Evolutionary conservation across 805 yeast genomes (phyloP).

Genomic region (Yarrowia deformans): DNA sequence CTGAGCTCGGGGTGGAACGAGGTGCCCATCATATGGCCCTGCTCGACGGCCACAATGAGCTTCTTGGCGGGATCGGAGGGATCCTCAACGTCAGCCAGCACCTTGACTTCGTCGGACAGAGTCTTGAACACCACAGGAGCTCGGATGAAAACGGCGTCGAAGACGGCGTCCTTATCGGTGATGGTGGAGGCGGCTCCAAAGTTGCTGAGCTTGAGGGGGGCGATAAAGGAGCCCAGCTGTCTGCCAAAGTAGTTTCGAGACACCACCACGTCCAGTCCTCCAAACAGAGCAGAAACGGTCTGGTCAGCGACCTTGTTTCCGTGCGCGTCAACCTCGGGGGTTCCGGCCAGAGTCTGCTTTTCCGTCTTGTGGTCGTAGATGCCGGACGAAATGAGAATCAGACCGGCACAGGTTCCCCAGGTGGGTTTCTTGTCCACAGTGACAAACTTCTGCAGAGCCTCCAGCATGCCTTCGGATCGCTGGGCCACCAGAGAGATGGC

Average conservation of each 20-base stretch:
- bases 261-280: conserved; percentile 70
- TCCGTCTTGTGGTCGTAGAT: conserved; percentile 38
- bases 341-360: conserved; percentile 58
- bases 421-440: conserved; percentile 59
- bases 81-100: conserved; percentile 42
- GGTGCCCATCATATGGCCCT: conserved; percentile 71
- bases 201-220: conserved; percentile 54
- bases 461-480: conserved; percentile 60
- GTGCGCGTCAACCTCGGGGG: conserved; percentile 48
- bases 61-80: conserved; percentile 44
- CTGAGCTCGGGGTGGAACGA: conserved; percentile 83
- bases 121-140: conserved; percentile 70
- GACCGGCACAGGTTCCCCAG: conserved; percentile 91
- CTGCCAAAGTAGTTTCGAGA: conserved; percentile 81
- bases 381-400: conserved; percentile 63
- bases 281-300: conserved; percentile 59
- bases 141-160: conserved; percentile 66
- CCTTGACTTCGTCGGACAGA: conserved; percentile 38
- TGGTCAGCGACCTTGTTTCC: conserved; percentile 37
- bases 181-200: conserved; percentile 48
- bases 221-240: conserved; percentile 70
- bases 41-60: conserved; percentile 74
- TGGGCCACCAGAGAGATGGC: conserved; percentile 75
- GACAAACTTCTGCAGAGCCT: conserved; percentile 62
- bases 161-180: conserved; percentile 43